Conservation (phyloP, 345 rosid species). For the Eucalyptus polyanthemos region DNA sequence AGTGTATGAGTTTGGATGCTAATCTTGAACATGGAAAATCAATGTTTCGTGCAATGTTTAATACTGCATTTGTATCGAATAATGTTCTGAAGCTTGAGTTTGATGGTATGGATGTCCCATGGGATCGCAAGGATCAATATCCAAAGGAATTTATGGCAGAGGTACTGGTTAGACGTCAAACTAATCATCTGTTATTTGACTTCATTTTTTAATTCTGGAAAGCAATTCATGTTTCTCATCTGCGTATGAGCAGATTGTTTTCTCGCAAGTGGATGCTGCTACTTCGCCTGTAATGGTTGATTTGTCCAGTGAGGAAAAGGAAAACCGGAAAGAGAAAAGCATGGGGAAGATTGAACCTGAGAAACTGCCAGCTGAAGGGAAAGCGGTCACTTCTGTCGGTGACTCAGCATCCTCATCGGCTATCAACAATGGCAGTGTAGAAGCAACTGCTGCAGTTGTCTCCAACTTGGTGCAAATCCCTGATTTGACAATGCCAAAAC, state of each 20-base stretch:
- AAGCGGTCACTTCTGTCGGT: too few species aligned
- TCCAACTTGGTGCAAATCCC: too few species aligned
- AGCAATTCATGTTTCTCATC: background rate
- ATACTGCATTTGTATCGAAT: conserved; percentile 79
- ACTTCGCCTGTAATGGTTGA: conserved; percentile 38
- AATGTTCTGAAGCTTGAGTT: conserved; percentile 81
- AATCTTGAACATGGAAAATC: conserved; percentile 57
- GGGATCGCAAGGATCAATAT: conserved; percentile 66
- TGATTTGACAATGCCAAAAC: too few species aligned
- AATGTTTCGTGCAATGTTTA: conserved; percentile 76
- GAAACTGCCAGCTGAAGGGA: conserved; percentile 59
- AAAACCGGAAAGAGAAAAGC: background rate
- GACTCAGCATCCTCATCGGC: too few species aligned
- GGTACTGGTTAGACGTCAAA: conserved; percentile 28
- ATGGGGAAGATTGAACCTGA: background rate
- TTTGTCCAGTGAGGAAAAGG: conserved; percentile 35
- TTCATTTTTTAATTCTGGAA: background rate
- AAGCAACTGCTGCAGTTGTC: too few species aligned
- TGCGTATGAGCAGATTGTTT: too few species aligned
- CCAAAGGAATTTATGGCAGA: conserved; percentile 85
- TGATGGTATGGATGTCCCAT: conserved; percentile 70
- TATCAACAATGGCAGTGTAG: too few species aligned
- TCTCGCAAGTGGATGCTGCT: conserved; percentile 16
- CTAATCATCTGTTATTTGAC: background rate
- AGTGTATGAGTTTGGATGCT: conserved; percentile 64